A percentile compares a stretch with the other conserved stretches of the same genome.
Evolutionary conservation across 75 land plant genomes (phyloP).

Genomic region (Cryptomeria japonica): DNA sequence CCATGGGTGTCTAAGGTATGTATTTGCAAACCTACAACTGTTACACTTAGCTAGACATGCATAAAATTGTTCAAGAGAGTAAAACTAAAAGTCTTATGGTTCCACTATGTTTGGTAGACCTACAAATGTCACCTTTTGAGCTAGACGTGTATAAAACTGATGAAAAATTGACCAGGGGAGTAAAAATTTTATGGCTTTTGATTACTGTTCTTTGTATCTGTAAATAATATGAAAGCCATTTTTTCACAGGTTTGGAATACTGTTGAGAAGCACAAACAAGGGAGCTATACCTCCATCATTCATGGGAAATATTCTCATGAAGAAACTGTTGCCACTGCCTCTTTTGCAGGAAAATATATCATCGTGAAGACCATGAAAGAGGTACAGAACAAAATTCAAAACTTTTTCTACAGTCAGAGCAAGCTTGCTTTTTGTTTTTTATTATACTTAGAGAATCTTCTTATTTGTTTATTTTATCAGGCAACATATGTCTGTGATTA

Average conservation of each 20-base stretch:
- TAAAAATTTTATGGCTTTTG: background rate
- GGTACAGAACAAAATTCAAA: constrained; percentile 33
- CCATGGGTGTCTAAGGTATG: constrained; percentile 98
- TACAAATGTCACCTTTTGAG: background rate
- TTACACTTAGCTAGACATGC: background rate
- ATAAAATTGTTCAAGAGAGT: background rate
- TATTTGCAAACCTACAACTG: background rate
- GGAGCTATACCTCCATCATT: constrained; percentile 89
- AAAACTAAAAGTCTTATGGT: background rate
- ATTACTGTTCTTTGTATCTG: background rate
- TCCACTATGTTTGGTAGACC: constrained; percentile 11
- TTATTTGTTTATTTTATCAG: constrained; percentile 29
- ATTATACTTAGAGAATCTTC: background rate
- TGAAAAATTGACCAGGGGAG: background rate
- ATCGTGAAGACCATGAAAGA: constrained; percentile 86
- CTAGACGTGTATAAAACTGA: background rate
- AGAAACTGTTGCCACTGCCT: constrained; percentile 95
- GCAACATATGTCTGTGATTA: constrained; percentile 93
- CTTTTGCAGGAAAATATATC: constrained; percentile 87
- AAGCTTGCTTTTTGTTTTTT: background rate
- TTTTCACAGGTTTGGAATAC: constrained; percentile 83
- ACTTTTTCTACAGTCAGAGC: background rate
- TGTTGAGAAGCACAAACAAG: constrained; percentile 96
- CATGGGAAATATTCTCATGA: constrained; percentile 97
- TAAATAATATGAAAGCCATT: background rate